A percentile compares a stretch with the other conserved stretches of the same genome.
These are phyloP conservation scores for Phaeotremella fagi DNA, from an alignment of 768 basidiomycete genomes.

Conservation along the genomic window DNA sequence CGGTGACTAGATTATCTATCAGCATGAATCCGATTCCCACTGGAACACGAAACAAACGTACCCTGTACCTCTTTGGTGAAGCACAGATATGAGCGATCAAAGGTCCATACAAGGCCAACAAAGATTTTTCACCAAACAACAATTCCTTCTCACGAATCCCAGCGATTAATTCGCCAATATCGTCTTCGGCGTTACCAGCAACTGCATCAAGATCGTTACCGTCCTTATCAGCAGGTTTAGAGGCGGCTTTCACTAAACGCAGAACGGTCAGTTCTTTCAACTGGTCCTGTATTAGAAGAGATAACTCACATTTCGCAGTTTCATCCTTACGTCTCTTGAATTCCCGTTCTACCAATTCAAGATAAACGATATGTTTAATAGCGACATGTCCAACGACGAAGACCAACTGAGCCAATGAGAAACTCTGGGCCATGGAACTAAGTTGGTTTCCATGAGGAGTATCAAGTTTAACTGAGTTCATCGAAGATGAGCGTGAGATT, in stretches of 20 bases:
- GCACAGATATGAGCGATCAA: slow-evolving; percentile 86
- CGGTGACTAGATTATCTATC: slow-evolving; percentile 67
- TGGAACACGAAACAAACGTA: slow-evolving; percentile 40
- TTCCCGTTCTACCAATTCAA: slow-evolving; percentile 91
- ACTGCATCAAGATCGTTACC: slow-evolving; percentile 93
- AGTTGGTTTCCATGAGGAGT: neutral
- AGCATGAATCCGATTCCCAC: neutral
- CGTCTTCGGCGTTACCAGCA: slow-evolving; percentile 94
- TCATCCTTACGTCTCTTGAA: slow-evolving; percentile 96
- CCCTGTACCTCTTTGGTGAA: slow-evolving; percentile 86
- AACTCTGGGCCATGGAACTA: slow-evolving; percentile 61
- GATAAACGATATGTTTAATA: slow-evolving; percentile 93
- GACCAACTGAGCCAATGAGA: slow-evolving; percentile 84
- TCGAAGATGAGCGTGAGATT: slow-evolving; percentile 8
- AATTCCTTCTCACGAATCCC: slow-evolving; percentile 79
- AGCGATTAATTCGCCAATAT: slow-evolving; percentile 88
- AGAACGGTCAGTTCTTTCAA: neutral
- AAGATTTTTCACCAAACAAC: slow-evolving; percentile 72
- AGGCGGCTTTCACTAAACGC: slow-evolving; percentile 54
- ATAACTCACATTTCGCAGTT: slow-evolving; percentile 63
- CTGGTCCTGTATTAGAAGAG: neutral
- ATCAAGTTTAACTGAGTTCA: neutral
- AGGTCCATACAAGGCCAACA: slow-evolving; percentile 80
- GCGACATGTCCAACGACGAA: slow-evolving; percentile 95
- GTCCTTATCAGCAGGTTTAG: slow-evolving; percentile 53